Evolutionary conservation across 2,329 filamentous ascomycete genomes (phyloP), one percentile per base, ranked within the genome.

Genomic region (Chaetomium globosum): DNA sequence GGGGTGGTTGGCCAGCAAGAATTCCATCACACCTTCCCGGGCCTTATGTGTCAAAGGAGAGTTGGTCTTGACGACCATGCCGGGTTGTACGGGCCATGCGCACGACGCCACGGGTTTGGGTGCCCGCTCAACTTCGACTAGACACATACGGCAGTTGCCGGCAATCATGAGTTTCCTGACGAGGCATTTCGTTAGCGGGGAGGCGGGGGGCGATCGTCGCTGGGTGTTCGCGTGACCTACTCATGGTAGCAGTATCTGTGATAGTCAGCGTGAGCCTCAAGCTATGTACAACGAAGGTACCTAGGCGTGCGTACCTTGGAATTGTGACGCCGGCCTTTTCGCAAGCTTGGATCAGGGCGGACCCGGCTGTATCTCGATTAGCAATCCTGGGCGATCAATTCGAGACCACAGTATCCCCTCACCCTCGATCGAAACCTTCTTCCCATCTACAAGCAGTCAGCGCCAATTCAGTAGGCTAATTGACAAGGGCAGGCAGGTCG

Each of bases 31-130:
- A 77, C 95, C 95, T 83, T 99, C 95, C 76, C 95, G 89, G 73
- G 95, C 95, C 83, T 99, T 99, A 85, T 99, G 95, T 73, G 92
- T 90, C 70, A 98, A 86, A 52, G 94, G 92, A 64, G 95, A 97
- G 80, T 97, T 92, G 69, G 95, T 99, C 87, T 98, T 97, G 74
- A 99, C 95, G 60, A 97, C 93, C 95, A 99, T 99, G 68, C 95
- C 95, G 63, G 95, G 92, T 79, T 97, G 93, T 72, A 98, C 95
- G 60, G 95, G 95, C 95, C 95, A 99, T 73, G 95, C 95, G 80
- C 95, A 99, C 69, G 95, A 99, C 74, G 95, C 95, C 64, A 98
- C 93, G 67, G 95, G 95, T 82, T 99, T 99, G 66, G 95, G 95
- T 67, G 92, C 91, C 80, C 88, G 88, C 82, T 98, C 95, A 72